Evolutionary conservation across 2,329 filamentous ascomycete genomes (phyloP).

Genomic region (Aspergillus aculeatinus): DNA sequence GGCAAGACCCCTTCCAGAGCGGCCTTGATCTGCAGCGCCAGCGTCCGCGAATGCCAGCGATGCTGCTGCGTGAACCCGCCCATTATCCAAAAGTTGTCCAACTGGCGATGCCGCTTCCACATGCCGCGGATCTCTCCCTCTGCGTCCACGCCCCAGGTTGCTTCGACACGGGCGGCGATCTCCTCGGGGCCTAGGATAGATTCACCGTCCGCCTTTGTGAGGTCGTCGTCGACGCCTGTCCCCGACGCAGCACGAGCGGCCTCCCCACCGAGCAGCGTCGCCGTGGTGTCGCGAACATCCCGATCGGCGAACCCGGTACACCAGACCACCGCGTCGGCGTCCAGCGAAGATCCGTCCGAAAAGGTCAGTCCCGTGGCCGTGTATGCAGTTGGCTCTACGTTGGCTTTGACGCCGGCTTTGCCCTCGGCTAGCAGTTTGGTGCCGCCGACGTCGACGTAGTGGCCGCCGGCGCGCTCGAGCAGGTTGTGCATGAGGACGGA

Average conservation of each 20-base stretch:
- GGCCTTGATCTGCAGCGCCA: constrained; percentile 11
- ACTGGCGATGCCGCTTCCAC: constrained; percentile 34
- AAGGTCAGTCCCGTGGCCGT: constrained; percentile 34
- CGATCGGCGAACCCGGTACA: constrained; percentile 43
- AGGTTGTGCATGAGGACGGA: constrained; percentile 32
- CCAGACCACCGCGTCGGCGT: constrained; percentile 43
- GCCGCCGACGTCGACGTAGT: constrained; percentile 44
- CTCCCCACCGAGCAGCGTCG: constrained; percentile 29
- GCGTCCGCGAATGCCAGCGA: constrained; percentile 9
- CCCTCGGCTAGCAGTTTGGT: constrained; percentile 34
- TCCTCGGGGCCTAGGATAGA: constrained; percentile 29
- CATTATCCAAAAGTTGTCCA: constrained; percentile 42
- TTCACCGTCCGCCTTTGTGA: background rate
- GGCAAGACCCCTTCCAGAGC: constrained; percentile 6
- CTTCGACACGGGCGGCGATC: constrained; percentile 41
- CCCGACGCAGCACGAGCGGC: too few relatives aligned
- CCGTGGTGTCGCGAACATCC: constrained; percentile 29
- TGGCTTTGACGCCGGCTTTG: constrained; percentile 30
- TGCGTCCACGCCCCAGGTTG: constrained; percentile 43
- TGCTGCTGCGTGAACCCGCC: constrained; percentile 11
- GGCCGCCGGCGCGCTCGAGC: constrained; percentile 42
- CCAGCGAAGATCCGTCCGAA: constrained; percentile 34
- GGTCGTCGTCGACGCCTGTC: background rate
- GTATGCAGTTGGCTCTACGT: constrained; percentile 33
- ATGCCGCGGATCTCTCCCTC: constrained; percentile 47